Base-by-base conservation (phyloP, 106 monocot genomes). In the Gastrodia elata region DNA sequence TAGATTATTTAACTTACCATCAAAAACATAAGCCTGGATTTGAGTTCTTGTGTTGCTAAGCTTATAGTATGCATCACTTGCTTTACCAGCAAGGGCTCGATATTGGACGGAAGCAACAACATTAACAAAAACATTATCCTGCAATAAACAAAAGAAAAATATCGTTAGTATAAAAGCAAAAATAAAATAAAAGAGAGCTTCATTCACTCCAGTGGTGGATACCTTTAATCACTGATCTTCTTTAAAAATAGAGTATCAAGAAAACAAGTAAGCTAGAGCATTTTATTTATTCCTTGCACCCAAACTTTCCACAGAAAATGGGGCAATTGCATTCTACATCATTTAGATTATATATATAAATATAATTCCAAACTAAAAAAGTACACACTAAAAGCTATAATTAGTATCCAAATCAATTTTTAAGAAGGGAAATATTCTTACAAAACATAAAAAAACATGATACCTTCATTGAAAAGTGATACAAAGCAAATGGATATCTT, bases 81-180 rank as follows among this genome's bases (percentile, higher is more conserved):
- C 89, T 57, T 87, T 87, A 28, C 81, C 49, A 38, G 85, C 74
- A 44, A 93, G 74, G 52, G 90, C 87, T 65, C 87, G 87, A 55
- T 90, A 93, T 70, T 93, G 93, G 5, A 93, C 48, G 35, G 93
- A 93, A 44, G 93, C 93, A 56, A 93, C 93, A 38, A 93, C 93
- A 73, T 85, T 93, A 34, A 93, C 93, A 70, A 93, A 93, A 7
- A 93, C 93, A 82, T 93, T 90, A 61, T 93, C 93, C 90, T 93
- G 77, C 61, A 70, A 64, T 20, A 36, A 5, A 61, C 16, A 28
- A 61, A 44, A 61, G 11, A 30, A 11, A 24, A 61, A 30, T 28
- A 14, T 61, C 10, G 30, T 32, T 61, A 59, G 59, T 10, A 27
- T 30, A 2, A 10, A 28, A 59, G 27, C 30, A 27, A 6, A 44